Evolutionary conservation across 148 eudicot species (phyloP).

Genomic region (Bassia scoparia): DNA sequence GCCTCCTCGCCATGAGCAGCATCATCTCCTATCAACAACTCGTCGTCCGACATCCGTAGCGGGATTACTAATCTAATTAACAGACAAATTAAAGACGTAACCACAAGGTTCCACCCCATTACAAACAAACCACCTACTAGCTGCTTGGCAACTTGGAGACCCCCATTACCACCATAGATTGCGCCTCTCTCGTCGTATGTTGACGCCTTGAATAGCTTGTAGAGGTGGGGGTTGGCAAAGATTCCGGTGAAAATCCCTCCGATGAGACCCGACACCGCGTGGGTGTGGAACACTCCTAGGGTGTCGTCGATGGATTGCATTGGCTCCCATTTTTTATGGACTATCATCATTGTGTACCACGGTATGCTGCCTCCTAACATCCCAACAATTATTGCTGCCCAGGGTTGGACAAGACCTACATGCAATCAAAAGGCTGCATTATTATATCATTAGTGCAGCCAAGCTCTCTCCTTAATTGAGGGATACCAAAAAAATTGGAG

Average conservation of each 20-base stretch:
- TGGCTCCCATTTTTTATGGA: conserved; percentile 53
- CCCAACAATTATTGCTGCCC: conserved; percentile 64
- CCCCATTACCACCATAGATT: conserved; percentile 48
- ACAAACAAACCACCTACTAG: conserved; percentile 48
- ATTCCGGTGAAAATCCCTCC: conserved; percentile 57
- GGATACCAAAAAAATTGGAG: no score
- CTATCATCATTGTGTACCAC: conserved; percentile 71
- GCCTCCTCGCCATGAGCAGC: conserved; percentile 78
- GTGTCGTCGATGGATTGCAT: conserved; percentile 59
- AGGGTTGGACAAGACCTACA: conserved; percentile 60
- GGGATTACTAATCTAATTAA: conserved; percentile 37
- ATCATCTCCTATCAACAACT: conserved; percentile 52
- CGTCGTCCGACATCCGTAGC: conserved; percentile 51
- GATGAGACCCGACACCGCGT: conserved; percentile 57
- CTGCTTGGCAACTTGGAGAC: conserved; percentile 46
- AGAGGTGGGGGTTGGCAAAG: conserved; percentile 47
- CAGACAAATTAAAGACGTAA: conserved; percentile 44
- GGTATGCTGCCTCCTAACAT: conserved; percentile 57
- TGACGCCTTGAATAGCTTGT: conserved; percentile 38
- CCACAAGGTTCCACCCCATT: conserved; percentile 54
- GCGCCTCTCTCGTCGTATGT: conserved; percentile 35
- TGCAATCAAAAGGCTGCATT: no score
- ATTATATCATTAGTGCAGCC: no score
- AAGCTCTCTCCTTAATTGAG: no score
- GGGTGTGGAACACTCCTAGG: conserved; percentile 67